phyloP scores from a whole-genome alignment of 1,139 yeast species.

The Tardiomyces digboiensis region DNA sequence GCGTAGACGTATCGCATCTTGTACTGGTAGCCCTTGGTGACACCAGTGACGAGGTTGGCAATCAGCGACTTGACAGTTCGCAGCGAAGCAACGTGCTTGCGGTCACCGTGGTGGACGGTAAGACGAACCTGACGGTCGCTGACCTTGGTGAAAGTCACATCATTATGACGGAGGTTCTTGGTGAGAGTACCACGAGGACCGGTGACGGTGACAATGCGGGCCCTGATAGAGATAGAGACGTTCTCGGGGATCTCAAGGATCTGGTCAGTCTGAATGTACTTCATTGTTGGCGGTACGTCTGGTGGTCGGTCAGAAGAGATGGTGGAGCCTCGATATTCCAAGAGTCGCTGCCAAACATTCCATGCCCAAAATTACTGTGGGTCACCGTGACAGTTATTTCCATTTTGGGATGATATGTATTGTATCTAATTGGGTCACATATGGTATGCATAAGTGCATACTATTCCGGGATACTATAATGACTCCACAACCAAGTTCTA shows the following conservation, averaged over 20 bases:
- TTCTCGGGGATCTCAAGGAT: slow-evolving; percentile 88
- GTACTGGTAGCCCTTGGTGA: slow-evolving; percentile 98
- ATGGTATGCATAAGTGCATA: background rate
- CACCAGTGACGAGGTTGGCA: slow-evolving; percentile 95
- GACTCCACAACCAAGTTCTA: no score
- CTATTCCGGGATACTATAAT: no score
- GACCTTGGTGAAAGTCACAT: slow-evolving; percentile 83
- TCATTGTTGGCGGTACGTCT: slow-evolving; percentile 58
- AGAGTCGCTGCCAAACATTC: background rate
- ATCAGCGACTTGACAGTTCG: slow-evolving; percentile 97
- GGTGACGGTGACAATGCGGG: slow-evolving; percentile 83
- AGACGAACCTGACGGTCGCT: slow-evolving; percentile 68
- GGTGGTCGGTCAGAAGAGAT: no score
- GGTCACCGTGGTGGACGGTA: slow-evolving; percentile 97
- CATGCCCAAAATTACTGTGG: background rate
- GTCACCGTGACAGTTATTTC: background rate
- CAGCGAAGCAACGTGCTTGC: slow-evolving; percentile 99
- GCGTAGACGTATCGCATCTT: slow-evolving; percentile 99
- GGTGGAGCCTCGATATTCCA: no score
- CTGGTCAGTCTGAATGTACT: slow-evolving; percentile 95
- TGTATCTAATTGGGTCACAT: background rate
- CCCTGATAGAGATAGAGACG: slow-evolving; percentile 83
- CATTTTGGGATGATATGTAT: background rate
- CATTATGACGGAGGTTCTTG: slow-evolving; percentile 92
- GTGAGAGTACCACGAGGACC: slow-evolving; percentile 98